These are phyloP conservation scores for Ceratocystis albifundus DNA, from an alignment of 2,329 filamentous ascomycete species.

Conservation along the genomic window DNA sequence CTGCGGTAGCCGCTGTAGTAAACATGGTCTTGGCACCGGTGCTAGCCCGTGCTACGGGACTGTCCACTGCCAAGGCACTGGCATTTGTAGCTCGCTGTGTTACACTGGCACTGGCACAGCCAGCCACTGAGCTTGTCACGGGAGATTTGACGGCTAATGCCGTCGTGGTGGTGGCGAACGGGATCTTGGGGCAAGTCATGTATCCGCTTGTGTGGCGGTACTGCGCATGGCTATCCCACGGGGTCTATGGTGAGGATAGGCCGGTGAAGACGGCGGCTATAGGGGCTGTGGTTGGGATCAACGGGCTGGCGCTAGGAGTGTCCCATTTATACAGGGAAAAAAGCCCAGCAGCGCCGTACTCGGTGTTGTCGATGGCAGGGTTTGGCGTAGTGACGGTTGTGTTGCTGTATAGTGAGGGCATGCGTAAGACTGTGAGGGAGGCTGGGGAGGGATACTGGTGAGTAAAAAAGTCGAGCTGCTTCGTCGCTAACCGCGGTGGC, in stretches of 20 bases:
- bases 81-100: conserved; percentile 41
- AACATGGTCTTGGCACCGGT: conserved; percentile 36
- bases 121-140: conserved; percentile 36
- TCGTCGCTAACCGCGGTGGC: neutral
- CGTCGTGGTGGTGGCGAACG: conserved; percentile 41
- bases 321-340: conserved; percentile 44
- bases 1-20: conserved; percentile 31
- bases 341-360: conserved; percentile 44
- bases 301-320: conserved; percentile 49
- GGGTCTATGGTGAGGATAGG: neutral
- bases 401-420: conserved; percentile 32
- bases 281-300: conserved; percentile 45
- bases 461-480: neutral
- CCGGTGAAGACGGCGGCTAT: conserved; percentile 31
- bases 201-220: conserved; percentile 31
- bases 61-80: conserved; percentile 31
- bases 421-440: neutral
- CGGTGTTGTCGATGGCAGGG: conserved; percentile 46
- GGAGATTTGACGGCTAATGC: conserved; percentile 40
- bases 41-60: conserved; percentile 30
- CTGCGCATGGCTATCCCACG: conserved; percentile 26
- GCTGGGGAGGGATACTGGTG: neutral
- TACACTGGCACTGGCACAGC: conserved; percentile 40
- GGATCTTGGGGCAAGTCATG: conserved; percentile 36
- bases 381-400: conserved; percentile 47